A percentile compares a stretch with the other conserved stretches of the same genome.
These are phyloP conservation scores for Proliferodiscus dingleyae DNA, from an alignment of 2,329 filamentous ascomycete genomes.

Conservation along the genomic window DNA sequence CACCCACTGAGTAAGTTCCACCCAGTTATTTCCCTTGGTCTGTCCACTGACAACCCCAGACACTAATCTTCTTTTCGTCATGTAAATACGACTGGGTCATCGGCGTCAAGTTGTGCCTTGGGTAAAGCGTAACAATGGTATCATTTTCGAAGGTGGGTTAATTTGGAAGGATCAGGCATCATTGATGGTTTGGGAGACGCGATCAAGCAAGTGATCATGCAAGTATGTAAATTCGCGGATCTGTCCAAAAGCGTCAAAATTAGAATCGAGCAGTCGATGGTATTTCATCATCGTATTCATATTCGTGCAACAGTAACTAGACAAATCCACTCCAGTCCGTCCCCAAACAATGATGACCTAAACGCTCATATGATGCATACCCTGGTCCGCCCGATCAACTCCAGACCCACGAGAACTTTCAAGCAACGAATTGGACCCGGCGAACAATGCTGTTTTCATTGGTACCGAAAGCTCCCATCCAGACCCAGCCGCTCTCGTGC, in stretches of 20 bases:
- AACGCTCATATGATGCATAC: not conserved
- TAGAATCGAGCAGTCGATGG: not conserved
- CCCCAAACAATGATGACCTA: not conserved
- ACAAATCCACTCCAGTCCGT: not conserved
- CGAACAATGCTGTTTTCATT: not conserved
- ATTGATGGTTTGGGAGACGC: not conserved
- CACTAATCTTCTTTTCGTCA: slow-evolving; percentile 58
- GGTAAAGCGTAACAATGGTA: slow-evolving; percentile 10
- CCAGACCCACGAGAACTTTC: not conserved
- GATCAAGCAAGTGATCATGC: not conserved
- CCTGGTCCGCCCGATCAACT: not conserved
- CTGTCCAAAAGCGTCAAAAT: not conserved
- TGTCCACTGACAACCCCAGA: slow-evolving; percentile 37
- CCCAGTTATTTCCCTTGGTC: not conserved
- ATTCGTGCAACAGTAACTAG: not conserved
- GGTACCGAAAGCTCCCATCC: not conserved
- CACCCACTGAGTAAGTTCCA: slow-evolving; percentile 74
- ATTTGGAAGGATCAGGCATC: not conserved
- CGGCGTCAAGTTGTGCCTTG: slow-evolving; percentile 16
- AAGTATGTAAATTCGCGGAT: not conserved
- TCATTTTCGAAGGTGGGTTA: too few species aligned
- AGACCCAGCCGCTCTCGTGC: not conserved
- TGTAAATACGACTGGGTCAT: slow-evolving; percentile 38
- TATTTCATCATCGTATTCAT: not conserved
- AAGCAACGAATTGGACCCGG: not conserved